Conservation (phyloP, 176 grass and related monocot species). For the Lolium multiflorum region DNA sequence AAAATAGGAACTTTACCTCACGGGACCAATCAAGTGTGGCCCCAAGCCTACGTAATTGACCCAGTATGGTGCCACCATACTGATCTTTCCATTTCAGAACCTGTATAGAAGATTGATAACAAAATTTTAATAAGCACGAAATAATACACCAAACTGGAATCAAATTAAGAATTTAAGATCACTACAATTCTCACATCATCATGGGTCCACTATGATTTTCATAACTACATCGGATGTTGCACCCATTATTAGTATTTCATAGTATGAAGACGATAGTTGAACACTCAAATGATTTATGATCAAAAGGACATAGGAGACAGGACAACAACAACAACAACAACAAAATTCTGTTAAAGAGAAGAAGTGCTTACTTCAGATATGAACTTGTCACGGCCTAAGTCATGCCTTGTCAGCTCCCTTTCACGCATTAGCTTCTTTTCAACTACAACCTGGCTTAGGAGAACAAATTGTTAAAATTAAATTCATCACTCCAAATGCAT, state of each 20-base stretch:
- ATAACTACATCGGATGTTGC: not conserved
- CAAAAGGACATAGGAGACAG: not conserved
- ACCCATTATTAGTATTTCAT: not conserved
- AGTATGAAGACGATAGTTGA: not conserved
- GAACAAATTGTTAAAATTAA: conserved; percentile 35
- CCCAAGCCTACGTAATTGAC: conserved; percentile 83
- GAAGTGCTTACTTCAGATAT: conserved; percentile 65
- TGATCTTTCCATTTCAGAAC: conserved; percentile 96
- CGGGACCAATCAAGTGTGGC: conserved; percentile 94
- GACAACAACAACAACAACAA: conserved; percentile 13
- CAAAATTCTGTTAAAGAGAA: not conserved
- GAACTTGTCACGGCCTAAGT: conserved; percentile 79
- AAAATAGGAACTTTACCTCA: conserved; percentile 61
- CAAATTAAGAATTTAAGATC: not conserved
- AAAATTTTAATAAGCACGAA: conserved; percentile 40
- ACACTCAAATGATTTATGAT: not conserved
- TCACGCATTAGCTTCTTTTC: conserved; percentile 97
- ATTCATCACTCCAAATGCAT: not conserved
- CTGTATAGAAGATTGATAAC: conserved; percentile 45
- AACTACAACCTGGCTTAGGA: conserved; percentile 73
- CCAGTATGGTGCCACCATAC: conserved; percentile 82
- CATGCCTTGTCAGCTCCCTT: conserved; percentile 85
- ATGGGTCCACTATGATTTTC: not conserved
- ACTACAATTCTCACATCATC: not conserved
- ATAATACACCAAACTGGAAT: not conserved